Percentiles rank a stretch among this genome's conserved stretches.
These are phyloP conservation scores for Austroboletus niveus DNA, from an alignment of 1,284 basidiomycete species.

Conservation along the genomic window DNA sequence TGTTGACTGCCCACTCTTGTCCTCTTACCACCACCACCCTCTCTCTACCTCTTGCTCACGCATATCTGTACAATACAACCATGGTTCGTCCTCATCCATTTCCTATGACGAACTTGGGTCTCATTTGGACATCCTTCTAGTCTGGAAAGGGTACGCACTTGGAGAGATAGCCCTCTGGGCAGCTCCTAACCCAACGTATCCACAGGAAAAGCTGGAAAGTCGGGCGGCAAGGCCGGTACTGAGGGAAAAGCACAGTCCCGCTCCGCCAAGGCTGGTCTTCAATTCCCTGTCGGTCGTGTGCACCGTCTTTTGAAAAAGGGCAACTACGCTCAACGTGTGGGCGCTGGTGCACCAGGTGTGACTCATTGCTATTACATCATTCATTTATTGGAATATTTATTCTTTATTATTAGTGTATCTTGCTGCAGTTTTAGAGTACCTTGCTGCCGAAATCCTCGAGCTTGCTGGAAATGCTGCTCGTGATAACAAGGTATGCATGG, in stretches of 20 bases:
- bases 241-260: constrained; percentile 69
- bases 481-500: constrained; percentile 62
- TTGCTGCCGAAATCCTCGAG: constrained; percentile 88
- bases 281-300: constrained; percentile 91
- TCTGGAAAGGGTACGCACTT: constrained; percentile 46
- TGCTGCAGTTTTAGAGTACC: constrained; percentile 76
- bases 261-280: constrained; percentile 71
- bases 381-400: neutral
- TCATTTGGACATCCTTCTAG: constrained; percentile 28
- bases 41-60: constrained; percentile 4
- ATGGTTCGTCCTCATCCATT: constrained; percentile 35
- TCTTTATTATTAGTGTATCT: constrained; percentile 63
- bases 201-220: constrained; percentile 57
- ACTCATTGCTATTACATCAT: constrained; percentile 5
- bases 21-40: constrained; percentile 42
- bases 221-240: constrained; percentile 55
- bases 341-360: constrained; percentile 79
- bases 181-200: constrained; percentile 8
- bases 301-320: constrained; percentile 86
- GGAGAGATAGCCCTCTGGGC: constrained; percentile 4
- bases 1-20: constrained; percentile 44
- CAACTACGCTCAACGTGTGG: constrained; percentile 80
- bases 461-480: constrained; percentile 84
- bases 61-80: constrained; percentile 28
- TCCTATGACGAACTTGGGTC: constrained; percentile 2